Evolutionary conservation across 305 asterid genomes (phyloP), one percentile per base, ranked within the genome.

Genomic region (Fraxinus angustifolia): DNA sequence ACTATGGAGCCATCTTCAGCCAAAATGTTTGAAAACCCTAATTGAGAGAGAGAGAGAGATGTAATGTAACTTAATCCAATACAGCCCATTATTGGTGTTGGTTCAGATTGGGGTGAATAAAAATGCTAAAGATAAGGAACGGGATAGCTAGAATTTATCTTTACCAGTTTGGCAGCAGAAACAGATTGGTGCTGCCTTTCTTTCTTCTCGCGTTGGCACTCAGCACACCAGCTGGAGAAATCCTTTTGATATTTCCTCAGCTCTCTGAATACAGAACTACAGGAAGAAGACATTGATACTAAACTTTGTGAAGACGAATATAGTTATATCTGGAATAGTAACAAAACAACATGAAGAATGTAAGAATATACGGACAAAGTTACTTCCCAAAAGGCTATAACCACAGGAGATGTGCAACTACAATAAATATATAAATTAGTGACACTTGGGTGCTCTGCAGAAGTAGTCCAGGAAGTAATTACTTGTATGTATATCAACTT

Each of bases 211-310:
- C 91, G 93, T 82, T 88, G 90, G 84, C 99, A 96, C 85, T 96
- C 97, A 6, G 92, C 65, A 83, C 99, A 96, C 98, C 98, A 96
- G 87, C 88, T 84, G 73, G 98, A 92, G 89, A 90, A 89, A 84
- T 96, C 98, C 71, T 87, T 96, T 53, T 94, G 98, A 86, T 94
- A 93, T 81, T 96, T 96, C 87, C 90, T 88, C 88, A 90, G 82
- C 89, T 96, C 99, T 88, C 99, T 91, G 79, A 95, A 95, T 31
- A 89, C 91, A 75, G 99, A 94, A 88, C 99, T 95, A 91, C 78
- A 82, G 48, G 76, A 80, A 38, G 58, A 85, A 76, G 14, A 50
- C 21, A 83, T 31, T 48, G 83, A 62, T 78, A 16, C 31, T 10
- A 71, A 73, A 60, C 6, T 30, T 31, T 31, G 42, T 70, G 75